These are phyloP conservation scores for Hypoxylon sp. DNA, from an alignment of 2,329 filamentous ascomycete genomes.

Conservation along the genomic window DNA sequence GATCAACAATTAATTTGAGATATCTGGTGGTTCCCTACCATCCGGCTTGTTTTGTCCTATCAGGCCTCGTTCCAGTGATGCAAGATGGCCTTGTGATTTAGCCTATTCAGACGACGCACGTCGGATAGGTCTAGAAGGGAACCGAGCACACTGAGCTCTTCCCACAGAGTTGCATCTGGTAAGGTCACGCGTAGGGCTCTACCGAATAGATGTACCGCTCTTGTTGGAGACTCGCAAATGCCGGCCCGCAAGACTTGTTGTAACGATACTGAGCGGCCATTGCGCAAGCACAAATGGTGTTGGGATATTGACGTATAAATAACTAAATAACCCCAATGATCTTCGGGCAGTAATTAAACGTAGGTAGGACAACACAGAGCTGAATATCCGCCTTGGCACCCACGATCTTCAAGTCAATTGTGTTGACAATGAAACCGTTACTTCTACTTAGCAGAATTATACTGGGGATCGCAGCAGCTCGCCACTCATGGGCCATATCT, in stretches of 20 bases:
- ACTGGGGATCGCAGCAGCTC: constrained; percentile 3
- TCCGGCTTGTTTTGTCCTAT: constrained; percentile 9
- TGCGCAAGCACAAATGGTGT: neutral
- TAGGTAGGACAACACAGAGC: neutral
- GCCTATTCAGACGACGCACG: constrained; percentile 18
- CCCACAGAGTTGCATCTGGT: constrained; percentile 14
- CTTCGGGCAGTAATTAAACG: neutral
- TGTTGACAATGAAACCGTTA: constrained; percentile 18
- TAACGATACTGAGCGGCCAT: neutral
- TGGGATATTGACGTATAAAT: constrained; percentile 17
- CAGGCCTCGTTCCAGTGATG: constrained; percentile 21
- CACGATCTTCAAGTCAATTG: constrained; percentile 2
- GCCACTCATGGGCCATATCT: constrained; percentile 1
- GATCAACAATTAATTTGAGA: neutral
- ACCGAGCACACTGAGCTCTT: neutral
- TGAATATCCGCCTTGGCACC: constrained; percentile 8
- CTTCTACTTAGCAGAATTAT: constrained; percentile 20
- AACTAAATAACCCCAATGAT: neutral
- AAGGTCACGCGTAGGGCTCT: constrained; percentile 14
- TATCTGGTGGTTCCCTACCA: neutral
- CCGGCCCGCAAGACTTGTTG: constrained; percentile 8
- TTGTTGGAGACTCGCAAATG: constrained; percentile 13
- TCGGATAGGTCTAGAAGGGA: constrained; percentile 3
- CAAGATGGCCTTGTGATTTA: constrained; percentile 26
- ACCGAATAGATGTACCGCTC: constrained; percentile 10